Base-by-base conservation (phyloP, 2,329 filamentous ascomycete species). In the Phaeosphaeriaceae sp. region DNA sequence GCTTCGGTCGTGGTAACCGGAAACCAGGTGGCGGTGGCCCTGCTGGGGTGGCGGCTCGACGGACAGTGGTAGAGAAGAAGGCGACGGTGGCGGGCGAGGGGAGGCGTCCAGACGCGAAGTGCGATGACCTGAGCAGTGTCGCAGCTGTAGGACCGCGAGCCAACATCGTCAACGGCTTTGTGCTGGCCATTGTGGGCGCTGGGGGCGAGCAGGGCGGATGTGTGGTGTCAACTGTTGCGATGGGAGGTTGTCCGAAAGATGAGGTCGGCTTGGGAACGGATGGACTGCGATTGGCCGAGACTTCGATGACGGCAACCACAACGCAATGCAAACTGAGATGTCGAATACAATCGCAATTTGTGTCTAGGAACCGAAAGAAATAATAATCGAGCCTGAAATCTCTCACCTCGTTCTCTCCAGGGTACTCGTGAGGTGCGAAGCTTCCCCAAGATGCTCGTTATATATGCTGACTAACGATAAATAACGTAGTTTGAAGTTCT, bases 1-100 rank as follows among this genome's bases (percentile, higher is more conserved):
- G 82, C 77, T 88, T 86, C 51, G 86, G 89, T 63, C 84, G 85
- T 72, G 88, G 86, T 71, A 93, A 84, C 69, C 95, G 89, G 85
- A 97, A 97, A 65, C 89, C 88, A 68, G 88, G 82, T 57, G 92
- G 91, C 67, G 92, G 92, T 67, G 91, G 88, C 49, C 93, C 92
- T 65, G 86, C 84, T 63, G 92, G 92, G 48, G 91, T 83, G 71
- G 86, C 86, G 75, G 81, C 78, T 72, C 83, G 82, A 66, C 75
- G 88, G 67, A 90, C 88, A 68, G 83, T 85, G 68, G 86, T 87
- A 61, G 86, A 88, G 82, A 89, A 89, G 79, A 83, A 81, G 79
- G 83, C 82, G 77, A 82, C 81, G 69, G 82, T 78, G 80, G 79
- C 79, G 72, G 75, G 72, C 59, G 77, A 71, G 61, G 77, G 75